Evolutionary conservation across 83 land plant genomes (phyloP).

Genomic region (Thuja plicata): DNA sequence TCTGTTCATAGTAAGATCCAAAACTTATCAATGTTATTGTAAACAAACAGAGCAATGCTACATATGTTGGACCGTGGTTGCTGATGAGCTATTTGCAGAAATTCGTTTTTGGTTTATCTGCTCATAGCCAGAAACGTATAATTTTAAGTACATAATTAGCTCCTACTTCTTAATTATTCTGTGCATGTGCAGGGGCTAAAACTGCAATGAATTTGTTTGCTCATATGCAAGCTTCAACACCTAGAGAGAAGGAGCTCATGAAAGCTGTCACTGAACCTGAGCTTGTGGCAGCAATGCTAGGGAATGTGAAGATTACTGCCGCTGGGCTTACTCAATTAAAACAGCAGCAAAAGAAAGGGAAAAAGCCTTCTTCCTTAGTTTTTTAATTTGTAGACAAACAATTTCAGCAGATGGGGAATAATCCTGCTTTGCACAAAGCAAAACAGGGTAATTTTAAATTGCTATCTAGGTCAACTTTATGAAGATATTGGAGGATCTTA

Average conservation of each 20-base stretch:
- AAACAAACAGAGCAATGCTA: not conserved
- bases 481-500: not conserved
- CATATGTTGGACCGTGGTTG: not conserved
- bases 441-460: not conserved
- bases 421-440: not conserved
- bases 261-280: conserved; percentile 97
- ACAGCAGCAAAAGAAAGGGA: conserved; percentile 87
- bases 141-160: not conserved
- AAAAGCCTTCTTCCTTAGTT: conserved; percentile 25
- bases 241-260: conserved; percentile 97
- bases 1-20: not conserved
- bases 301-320: conserved; percentile 87
- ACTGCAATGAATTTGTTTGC: conserved; percentile 86
- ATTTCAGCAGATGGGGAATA: not conserved
- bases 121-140: not conserved
- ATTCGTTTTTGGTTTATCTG: not conserved
- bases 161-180: not conserved
- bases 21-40: not conserved
- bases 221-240: conserved; percentile 76
- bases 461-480: not conserved
- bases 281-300: conserved; percentile 87
- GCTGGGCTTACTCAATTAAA: conserved; percentile 89
- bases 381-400: not conserved
- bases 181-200: conserved; percentile 77
- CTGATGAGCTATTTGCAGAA: not conserved